Conservation (phyloP, 257 asterid species). For the Euphrasia confusa region DNA sequence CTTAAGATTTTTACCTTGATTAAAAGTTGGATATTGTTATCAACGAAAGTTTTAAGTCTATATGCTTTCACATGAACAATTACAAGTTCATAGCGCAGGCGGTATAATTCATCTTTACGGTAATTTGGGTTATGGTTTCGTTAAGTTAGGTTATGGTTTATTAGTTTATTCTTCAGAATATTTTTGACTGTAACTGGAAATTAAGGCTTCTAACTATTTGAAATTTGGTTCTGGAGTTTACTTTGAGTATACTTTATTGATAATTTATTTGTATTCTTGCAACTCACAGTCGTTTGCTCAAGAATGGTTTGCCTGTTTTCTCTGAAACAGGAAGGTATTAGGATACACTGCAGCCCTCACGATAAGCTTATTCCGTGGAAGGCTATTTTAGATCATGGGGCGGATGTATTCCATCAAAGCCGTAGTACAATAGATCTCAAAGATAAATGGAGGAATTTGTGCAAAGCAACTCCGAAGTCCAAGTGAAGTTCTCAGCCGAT, state of each 20-base stretch:
- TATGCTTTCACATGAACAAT: neutral
- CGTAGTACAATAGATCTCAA: slow-evolving; percentile 55
- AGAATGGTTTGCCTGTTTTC: neutral
- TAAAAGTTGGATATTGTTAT: neutral
- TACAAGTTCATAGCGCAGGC: neutral
- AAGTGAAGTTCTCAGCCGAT: slow-evolving; percentile 20
- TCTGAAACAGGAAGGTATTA: slow-evolving; percentile 47
- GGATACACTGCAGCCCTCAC: slow-evolving; percentile 18
- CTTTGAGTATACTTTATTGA: neutral
- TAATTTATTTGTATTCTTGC: neutral
- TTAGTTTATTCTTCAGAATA: neutral
- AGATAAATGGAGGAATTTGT: slow-evolving; percentile 67
- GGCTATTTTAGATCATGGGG: slow-evolving; percentile 48
- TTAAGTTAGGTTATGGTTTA: neutral
- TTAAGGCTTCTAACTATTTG: neutral
- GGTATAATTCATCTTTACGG: neutral
- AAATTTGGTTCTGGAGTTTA: neutral
- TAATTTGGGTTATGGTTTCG: neutral
- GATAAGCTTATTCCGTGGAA: slow-evolving; percentile 43
- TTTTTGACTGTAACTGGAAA: neutral
- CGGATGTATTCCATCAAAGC: slow-evolving; percentile 38
- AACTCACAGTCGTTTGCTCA: neutral
- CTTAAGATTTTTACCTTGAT: neutral
- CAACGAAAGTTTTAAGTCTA: neutral
- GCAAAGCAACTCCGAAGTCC: slow-evolving; percentile 34